Base-by-base conservation (phyloP, 108 stramenopile species). In the Parietichytrium sp. region DNA sequence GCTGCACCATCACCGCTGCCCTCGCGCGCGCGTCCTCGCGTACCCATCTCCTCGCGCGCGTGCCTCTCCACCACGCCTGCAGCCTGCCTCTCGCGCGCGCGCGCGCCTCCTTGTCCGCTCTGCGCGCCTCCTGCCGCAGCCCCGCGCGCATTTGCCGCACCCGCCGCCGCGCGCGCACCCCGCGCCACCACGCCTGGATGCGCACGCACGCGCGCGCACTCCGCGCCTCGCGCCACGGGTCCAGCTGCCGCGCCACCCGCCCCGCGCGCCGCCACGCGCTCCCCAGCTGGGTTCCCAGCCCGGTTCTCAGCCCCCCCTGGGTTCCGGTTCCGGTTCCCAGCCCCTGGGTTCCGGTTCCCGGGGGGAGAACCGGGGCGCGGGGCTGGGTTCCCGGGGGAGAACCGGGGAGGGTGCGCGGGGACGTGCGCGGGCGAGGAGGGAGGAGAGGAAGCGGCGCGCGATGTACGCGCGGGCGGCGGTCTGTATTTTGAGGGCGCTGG, bases 131-230 rank as follows among this genome's bases (percentile, higher is more conserved):
- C 0, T 27, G 61, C 10, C 45, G 36, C 33, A 45, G 23, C 33
- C 6, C 15, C 13, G 61, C 61, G 1, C 61, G 61, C 6, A 33
- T 33, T n/a, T 42, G 61, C 42, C 45, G 10, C 8, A 72, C 61
- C 16, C 61, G 6, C 1, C 42, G 33, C 10, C 61, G 61, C 10
- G 61, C 61, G 13, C 42, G 33, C 0, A 6, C 10, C 2, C 61
- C 61, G 29, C 61, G 29, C 61, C 61, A 72, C 10, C 20, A n/a
- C 23, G 38, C 38, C 61, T 72, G 61, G 20, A 72, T 72, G 10
- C 61, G 61, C 6, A n/a, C 20, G 38, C 38, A 33, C 13, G 61
- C 61, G 29, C 61, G 61, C 1, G 10, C 61, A 6, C 20, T 33
- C 6, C 61, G 61, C 0, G 61, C 18, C 10, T 8, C 61, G n/a